Conservation (phyloP, 2,329 filamentous ascomycete species). For the Clarireedia hainanense region DNA sequence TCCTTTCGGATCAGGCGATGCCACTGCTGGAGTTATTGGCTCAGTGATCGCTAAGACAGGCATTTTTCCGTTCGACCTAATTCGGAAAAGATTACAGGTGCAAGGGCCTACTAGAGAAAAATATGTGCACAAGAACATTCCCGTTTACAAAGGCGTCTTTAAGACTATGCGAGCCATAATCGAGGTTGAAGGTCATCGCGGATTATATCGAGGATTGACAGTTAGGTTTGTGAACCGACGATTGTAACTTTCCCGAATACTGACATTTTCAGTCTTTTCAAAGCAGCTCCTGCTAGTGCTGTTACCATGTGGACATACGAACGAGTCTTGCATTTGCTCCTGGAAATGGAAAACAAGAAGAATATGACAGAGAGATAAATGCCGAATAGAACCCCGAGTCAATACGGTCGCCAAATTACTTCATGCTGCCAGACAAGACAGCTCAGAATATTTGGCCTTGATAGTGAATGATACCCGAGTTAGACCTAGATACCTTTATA, state of each 20-base stretch:
- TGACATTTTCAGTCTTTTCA: conserved; percentile 53
- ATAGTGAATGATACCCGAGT: too few species aligned
- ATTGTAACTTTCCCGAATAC: not conserved
- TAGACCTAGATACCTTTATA: too few species aligned
- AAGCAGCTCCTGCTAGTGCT: conserved; percentile 77
- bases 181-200: conserved; percentile 63
- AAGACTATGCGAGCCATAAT: conserved; percentile 62
- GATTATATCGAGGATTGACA: conserved; percentile 79
- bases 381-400: not conserved
- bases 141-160: conserved; percentile 63
- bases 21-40: conserved; percentile 70
- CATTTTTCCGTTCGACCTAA: conserved; percentile 88
- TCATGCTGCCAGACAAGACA: too few species aligned
- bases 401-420: too few species aligned
- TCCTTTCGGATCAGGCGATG: conserved; percentile 73
- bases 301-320: conserved; percentile 76
- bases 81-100: conserved; percentile 88
- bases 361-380: not conserved
- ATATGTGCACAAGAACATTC: conserved; percentile 84
- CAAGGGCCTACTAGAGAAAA: conserved; percentile 75
- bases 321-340: conserved; percentile 38
- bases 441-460: too few species aligned
- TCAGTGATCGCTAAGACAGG: conserved; percentile 78
- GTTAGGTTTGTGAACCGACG: conserved; percentile 43
- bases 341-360: conserved; percentile 9